These are phyloP conservation scores for Mycena latifolia DNA, from an alignment of 768 basidiomycete genomes.

Conservation along the genomic window DNA sequence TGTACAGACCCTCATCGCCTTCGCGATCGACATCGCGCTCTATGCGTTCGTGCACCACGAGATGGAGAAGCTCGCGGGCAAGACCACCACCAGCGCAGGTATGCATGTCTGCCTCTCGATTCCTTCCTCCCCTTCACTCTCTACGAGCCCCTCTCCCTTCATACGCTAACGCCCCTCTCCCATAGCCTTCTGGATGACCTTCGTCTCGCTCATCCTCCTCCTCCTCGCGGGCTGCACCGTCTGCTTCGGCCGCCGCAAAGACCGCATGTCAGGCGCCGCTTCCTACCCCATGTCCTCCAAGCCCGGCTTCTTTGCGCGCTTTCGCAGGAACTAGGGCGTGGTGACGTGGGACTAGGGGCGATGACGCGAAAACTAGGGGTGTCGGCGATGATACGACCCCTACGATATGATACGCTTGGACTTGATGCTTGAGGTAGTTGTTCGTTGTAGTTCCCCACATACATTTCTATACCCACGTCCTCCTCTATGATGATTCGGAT, in stretches of 20 bases:
- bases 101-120: slow-evolving; percentile 40
- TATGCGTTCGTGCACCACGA: slow-evolving; percentile 71
- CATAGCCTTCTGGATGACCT: slow-evolving; percentile 82
- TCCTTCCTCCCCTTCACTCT: too few species aligned
- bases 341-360: too few species aligned
- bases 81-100: slow-evolving; percentile 76
- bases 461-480: too few species aligned
- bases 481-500: too few species aligned
- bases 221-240: slow-evolving; percentile 76
- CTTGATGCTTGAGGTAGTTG: too few species aligned
- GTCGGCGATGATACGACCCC: too few species aligned
- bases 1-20: slow-evolving; percentile 69
- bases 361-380: too few species aligned
- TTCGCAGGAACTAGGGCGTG: slow-evolving; percentile 49
- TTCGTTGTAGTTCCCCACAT: too few species aligned
- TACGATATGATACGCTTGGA: too few species aligned
- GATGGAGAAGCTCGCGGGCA: slow-evolving; percentile 61
- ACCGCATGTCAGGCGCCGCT: slow-evolving; percentile 59
- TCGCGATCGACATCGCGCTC: slow-evolving; percentile 83
- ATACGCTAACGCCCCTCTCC: neutral
- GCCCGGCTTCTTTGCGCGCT: slow-evolving; percentile 49
- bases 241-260: slow-evolving; percentile 74
- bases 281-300: slow-evolving; percentile 50
- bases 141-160: neutral
- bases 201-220: slow-evolving; percentile 73